These are phyloP conservation scores for Dactylellina parvicollis DNA, from an alignment of 2,329 filamentous ascomycete genomes.

Conservation along the genomic window DNA sequence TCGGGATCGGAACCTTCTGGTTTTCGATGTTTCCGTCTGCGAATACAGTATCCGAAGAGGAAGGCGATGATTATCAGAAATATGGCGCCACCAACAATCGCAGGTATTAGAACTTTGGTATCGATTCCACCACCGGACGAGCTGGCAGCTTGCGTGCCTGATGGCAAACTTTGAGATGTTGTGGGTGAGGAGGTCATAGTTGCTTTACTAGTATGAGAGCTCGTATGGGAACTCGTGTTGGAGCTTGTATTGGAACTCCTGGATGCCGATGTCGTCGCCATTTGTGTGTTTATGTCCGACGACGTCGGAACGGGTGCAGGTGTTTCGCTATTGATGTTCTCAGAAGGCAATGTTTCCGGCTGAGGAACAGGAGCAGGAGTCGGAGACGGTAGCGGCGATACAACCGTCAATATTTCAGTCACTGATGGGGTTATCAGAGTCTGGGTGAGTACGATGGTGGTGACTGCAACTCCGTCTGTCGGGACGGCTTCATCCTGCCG, in stretches of 20 bases:
- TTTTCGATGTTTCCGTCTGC: slow-evolving; percentile 18
- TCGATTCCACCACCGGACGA: slow-evolving; percentile 19
- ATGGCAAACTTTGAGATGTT: slow-evolving; percentile 9
- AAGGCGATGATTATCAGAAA: slow-evolving; percentile 48
- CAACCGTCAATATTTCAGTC: slow-evolving; percentile 44
- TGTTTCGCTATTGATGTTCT: slow-evolving; percentile 1
- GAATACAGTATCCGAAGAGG: slow-evolving; percentile 50
- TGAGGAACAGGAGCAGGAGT: slow-evolving; percentile 18
- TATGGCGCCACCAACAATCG: slow-evolving; percentile 43
- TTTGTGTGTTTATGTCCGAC: slow-evolving; percentile 14
- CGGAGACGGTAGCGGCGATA: background rate
- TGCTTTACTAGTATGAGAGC: slow-evolving; percentile 21
- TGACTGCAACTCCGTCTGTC: slow-evolving; percentile 30
- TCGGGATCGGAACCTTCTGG: slow-evolving; percentile 20
- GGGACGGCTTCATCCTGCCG: slow-evolving; percentile 36
- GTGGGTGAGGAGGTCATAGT: slow-evolving; percentile 19
- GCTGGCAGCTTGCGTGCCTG: background rate
- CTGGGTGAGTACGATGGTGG: slow-evolving; percentile 44
- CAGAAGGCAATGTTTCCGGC: slow-evolving; percentile 6
- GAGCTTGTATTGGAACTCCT: slow-evolving; percentile 19
- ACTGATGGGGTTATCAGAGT: slow-evolving; percentile 41
- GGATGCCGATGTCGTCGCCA: slow-evolving; percentile 17
- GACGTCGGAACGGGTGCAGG: slow-evolving; percentile 1
- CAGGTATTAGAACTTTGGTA: slow-evolving; percentile 32
- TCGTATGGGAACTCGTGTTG: slow-evolving; percentile 24